phyloP scores from a whole-genome alignment of 2,329 filamentous ascomycete genomes.

The Ambrosiella beaveri region DNA sequence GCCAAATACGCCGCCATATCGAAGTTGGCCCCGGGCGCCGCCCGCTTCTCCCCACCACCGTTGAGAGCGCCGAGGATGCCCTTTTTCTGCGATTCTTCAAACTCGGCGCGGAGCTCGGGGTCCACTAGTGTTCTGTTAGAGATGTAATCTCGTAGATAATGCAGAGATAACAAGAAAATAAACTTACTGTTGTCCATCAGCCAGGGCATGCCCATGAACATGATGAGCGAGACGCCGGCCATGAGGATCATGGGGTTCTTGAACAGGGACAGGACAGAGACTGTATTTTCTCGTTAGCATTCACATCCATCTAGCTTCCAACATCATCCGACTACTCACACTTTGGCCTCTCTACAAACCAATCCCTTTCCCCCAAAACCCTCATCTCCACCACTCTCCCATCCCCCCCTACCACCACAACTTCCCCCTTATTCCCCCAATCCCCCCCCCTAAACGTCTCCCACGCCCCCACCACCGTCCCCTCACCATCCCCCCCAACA shows the following conservation, averaged over 20 bases:
- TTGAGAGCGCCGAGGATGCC: slow-evolving; percentile 50
- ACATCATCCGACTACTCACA: slow-evolving; percentile 38
- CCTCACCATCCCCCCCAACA: slow-evolving; percentile 53
- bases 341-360: slow-evolving; percentile 56
- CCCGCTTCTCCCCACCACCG: slow-evolving; percentile 20
- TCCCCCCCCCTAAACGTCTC: slow-evolving; percentile 80
- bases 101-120: slow-evolving; percentile 84
- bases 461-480: slow-evolving; percentile 49
- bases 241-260: slow-evolving; percentile 97
- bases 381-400: slow-evolving; percentile 38
- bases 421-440: slow-evolving; percentile 72
- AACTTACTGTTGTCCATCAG: slow-evolving; percentile 83
- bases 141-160: background rate
- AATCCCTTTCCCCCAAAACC: slow-evolving; percentile 48
- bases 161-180: background rate
- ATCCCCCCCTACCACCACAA: slow-evolving; percentile 24
- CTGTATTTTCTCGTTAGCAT: slow-evolving; percentile 23
- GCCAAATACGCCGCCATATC: slow-evolving; percentile 48
- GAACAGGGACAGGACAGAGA: slow-evolving; percentile 64
- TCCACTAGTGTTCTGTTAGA: slow-evolving; percentile 51
- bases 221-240: slow-evolving; percentile 60
- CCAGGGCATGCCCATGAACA: slow-evolving; percentile 89
- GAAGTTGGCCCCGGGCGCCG: slow-evolving; percentile 27
- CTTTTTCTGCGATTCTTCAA: slow-evolving; percentile 73
- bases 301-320: no score